Conservation (phyloP, 1,284 basidiomycete genomes). For the Trichosporon asahii region DNA sequence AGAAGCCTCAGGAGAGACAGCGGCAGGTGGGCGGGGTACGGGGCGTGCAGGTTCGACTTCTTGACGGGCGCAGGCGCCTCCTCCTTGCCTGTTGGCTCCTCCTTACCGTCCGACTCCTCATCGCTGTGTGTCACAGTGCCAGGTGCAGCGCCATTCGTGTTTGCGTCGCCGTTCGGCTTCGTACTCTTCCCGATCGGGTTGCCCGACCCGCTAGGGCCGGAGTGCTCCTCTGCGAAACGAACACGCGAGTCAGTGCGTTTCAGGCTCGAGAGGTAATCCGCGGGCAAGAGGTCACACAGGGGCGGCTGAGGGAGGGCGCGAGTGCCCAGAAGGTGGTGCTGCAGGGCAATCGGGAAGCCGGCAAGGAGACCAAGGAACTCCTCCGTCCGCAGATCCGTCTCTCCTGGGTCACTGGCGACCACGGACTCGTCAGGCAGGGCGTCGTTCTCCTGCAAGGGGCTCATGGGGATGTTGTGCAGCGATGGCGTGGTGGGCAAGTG, state of each 20-base stretch:
- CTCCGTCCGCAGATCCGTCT: slow-evolving; percentile 23
- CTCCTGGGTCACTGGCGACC: background rate
- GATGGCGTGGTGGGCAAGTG: background rate
- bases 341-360: slow-evolving; percentile 48
- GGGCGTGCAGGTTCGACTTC: slow-evolving; percentile 43
- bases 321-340: slow-evolving; percentile 47
- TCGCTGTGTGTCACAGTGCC: slow-evolving; percentile 1
- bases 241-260: slow-evolving; percentile 49
- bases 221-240: slow-evolving; percentile 43
- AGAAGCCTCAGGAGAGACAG: slow-evolving; percentile 45
- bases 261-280: slow-evolving; percentile 42
- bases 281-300: slow-evolving; percentile 45
- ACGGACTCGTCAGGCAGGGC: slow-evolving; percentile 22
- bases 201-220: slow-evolving; percentile 34
- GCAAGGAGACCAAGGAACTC: slow-evolving; percentile 46
- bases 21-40: slow-evolving; percentile 47
- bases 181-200: slow-evolving; percentile 11
- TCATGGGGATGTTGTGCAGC: background rate
- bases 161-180: slow-evolving; percentile 7
- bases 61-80: slow-evolving; percentile 16
- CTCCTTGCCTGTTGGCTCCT: slow-evolving; percentile 2
- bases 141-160: background rate
- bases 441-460: background rate
- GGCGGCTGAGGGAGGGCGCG: slow-evolving; percentile 48
- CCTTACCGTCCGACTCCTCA: slow-evolving; percentile 12